Evolutionary conservation across 2,329 filamentous ascomycete species (phyloP).

Genomic region (Arthroderma uncinatum): DNA sequence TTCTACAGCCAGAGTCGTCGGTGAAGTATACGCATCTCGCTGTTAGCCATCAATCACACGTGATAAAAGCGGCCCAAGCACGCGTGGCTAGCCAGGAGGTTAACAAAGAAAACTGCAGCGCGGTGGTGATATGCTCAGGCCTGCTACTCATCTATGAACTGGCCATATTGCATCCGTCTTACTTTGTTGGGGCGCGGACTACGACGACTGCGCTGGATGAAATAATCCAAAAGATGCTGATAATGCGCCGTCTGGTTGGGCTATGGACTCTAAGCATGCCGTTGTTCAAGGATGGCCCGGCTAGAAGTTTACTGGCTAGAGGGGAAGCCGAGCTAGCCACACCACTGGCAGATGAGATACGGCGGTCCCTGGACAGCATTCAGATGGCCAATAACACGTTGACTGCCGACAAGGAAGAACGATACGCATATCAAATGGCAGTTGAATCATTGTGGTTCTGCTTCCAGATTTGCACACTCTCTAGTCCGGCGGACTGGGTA

Average conservation of each 20-base stretch:
- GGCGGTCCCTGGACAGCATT: not conserved
- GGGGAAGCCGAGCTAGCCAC: not conserved
- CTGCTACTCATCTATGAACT: constrained; percentile 23
- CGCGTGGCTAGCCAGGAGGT: constrained; percentile 1
- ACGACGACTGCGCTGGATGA: not conserved
- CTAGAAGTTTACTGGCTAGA: not conserved
- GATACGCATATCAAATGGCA: constrained; percentile 14
- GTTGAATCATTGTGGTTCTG: constrained; percentile 14
- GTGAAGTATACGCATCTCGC: constrained; percentile 19
- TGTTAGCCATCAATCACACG: constrained; percentile 18
- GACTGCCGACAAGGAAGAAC: constrained; percentile 10
- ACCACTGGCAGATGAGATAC: not conserved
- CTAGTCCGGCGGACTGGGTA: constrained; percentile 11
- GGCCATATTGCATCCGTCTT: constrained; percentile 13
- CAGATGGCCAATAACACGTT: not conserved
- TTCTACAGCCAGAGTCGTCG: constrained; percentile 14
- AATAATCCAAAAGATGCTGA: constrained; percentile 3
- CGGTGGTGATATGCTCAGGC: constrained; percentile 22
- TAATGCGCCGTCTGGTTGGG: constrained; percentile 8
- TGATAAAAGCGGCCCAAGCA: constrained; percentile 7
- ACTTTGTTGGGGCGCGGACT: not conserved
- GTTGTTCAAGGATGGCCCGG: not conserved
- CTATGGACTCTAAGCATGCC: constrained; percentile 7
- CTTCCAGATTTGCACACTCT: constrained; percentile 14
- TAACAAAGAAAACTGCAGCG: constrained; percentile 21